Percentiles rank a stretch among this genome's conserved stretches.
Conservation (phyloP, 75 land plant species). For the Selaginella moellendorffii region DNA sequence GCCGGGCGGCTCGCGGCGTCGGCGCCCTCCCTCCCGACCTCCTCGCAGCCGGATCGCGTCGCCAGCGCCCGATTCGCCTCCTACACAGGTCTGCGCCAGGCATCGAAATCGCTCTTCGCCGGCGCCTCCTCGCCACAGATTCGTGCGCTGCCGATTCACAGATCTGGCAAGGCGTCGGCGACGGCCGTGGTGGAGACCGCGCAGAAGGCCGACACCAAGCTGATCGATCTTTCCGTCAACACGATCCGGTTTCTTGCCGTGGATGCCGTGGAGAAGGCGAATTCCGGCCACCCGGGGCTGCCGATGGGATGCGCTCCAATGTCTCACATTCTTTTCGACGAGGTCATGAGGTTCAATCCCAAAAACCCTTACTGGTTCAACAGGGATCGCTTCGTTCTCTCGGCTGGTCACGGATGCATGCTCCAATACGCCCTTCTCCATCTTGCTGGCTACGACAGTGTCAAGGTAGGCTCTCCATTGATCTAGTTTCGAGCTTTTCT, state of each 20-base stretch:
- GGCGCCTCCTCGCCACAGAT: not conserved
- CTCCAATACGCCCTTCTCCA: conserved; percentile 90
- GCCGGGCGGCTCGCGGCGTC: not conserved
- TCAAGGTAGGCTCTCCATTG: conserved; percentile 35
- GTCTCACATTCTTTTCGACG: conserved; percentile 86
- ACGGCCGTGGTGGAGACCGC: not conserved
- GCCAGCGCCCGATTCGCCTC: not conserved
- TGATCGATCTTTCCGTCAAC: conserved; percentile 70
- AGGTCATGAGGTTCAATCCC: conserved; percentile 87
- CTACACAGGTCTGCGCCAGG: not conserved
- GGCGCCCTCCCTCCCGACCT: not conserved
- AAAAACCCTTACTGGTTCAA: conserved; percentile 96
- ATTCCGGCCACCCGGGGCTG: conserved; percentile 90
- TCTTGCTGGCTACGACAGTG: conserved; percentile 84
- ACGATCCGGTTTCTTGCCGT: conserved; percentile 85
- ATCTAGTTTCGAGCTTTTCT: not conserved
- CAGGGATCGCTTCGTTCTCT: conserved; percentile 76
- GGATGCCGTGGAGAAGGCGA: conserved; percentile 95
- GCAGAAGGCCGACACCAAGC: conserved; percentile 19
- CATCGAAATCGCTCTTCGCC: too few relatives aligned
- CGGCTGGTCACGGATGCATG: conserved; percentile 98
- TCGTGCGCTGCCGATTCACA: not conserved
- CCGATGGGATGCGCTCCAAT: conserved; percentile 98
- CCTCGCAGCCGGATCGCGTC: not conserved
- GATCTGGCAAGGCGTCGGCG: not conserved